phyloP scores from a whole-genome alignment of 805 yeast genomes.

The Jamesozyma gamospora region DNA sequence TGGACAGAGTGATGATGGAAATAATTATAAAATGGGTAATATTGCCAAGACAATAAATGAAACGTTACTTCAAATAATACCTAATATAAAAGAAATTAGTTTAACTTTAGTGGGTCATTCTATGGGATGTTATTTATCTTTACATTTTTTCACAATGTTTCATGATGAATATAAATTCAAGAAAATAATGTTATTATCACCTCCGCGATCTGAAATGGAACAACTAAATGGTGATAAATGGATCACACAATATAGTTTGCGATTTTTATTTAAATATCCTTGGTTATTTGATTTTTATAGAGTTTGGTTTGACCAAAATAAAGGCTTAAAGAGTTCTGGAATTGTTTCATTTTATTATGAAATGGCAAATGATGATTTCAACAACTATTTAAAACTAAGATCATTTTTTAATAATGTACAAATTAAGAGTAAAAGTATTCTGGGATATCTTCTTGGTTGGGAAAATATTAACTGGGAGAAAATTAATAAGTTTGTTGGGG shows the following conservation, averaged over 20 bases:
- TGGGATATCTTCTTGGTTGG: constrained; percentile 28
- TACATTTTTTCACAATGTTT: constrained; percentile 34
- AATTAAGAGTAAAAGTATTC: constrained; percentile 20
- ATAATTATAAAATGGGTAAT: constrained; percentile 14
- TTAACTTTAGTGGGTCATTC: constrained; percentile 48
- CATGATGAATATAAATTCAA: constrained; percentile 9
- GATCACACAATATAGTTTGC: constrained; percentile 10
- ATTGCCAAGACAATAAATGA: constrained; percentile 5
- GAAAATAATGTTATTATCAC: constrained; percentile 37
- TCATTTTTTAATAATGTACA: constrained; percentile 25
- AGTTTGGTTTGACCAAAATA: constrained; percentile 22
- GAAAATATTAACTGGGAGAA: constrained; percentile 18
- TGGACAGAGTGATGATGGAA: constrained; percentile 39
- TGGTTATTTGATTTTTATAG: constrained; percentile 24
- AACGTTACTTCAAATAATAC: not conserved
- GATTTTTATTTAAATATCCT: constrained; percentile 14
- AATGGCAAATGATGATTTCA: constrained; percentile 3
- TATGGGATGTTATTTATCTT: constrained; percentile 53
- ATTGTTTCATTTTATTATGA: constrained; percentile 20
- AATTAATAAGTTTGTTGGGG: constrained; percentile 1
- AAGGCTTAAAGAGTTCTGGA: constrained; percentile 26
- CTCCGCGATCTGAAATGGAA: constrained; percentile 32
- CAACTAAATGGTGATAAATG: constrained; percentile 10
- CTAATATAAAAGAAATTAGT: not conserved
- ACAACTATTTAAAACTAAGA: constrained; percentile 19